Conservation (phyloP, 345 rosid species). For the Garcia nutans region DNA sequence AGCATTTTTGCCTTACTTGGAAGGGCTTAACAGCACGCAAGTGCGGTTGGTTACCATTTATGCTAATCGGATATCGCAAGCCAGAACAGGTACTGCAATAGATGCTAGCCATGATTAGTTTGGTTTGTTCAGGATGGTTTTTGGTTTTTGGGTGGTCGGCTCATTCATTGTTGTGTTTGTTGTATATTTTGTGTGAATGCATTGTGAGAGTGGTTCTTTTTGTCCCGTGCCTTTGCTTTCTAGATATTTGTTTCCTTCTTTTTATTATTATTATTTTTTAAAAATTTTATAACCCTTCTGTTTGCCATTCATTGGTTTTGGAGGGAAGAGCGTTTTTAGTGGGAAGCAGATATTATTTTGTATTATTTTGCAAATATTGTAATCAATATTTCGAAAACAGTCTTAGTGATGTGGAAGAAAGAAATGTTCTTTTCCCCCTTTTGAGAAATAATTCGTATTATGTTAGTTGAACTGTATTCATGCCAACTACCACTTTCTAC, state of each 20-base stretch:
- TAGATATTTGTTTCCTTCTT: conserved; percentile 12
- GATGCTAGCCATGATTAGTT: conserved; percentile 43
- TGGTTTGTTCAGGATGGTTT: conserved; percentile 1
- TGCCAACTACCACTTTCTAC: no score
- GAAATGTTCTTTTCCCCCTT: neutral
- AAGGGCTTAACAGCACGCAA: conserved; percentile 87
- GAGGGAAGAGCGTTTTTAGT: conserved; percentile 27
- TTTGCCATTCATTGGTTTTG: conserved; percentile 17
- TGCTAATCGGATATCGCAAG: conserved; percentile 96
- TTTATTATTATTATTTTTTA: neutral
- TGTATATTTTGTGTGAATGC: conserved; percentile 60
- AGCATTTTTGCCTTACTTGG: conserved; percentile 90
- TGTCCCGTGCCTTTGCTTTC: neutral
- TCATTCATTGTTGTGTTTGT: conserved; percentile 37
- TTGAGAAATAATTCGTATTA: neutral
- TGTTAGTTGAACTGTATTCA: no score
- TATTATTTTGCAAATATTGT: conserved; percentile 32
- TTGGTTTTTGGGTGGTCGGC: conserved; percentile 6
- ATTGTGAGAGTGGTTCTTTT: conserved; percentile 24
- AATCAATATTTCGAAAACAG: conserved; percentile 23
- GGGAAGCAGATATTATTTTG: conserved; percentile 20
- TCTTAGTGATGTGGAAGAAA: neutral
- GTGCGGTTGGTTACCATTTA: conserved; percentile 88
- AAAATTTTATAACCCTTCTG: conserved; percentile 3
- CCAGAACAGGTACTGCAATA: conserved; percentile 74